Base-by-base conservation (phyloP, 257 asterid species). In the Nicotiana attenuata region DNA sequence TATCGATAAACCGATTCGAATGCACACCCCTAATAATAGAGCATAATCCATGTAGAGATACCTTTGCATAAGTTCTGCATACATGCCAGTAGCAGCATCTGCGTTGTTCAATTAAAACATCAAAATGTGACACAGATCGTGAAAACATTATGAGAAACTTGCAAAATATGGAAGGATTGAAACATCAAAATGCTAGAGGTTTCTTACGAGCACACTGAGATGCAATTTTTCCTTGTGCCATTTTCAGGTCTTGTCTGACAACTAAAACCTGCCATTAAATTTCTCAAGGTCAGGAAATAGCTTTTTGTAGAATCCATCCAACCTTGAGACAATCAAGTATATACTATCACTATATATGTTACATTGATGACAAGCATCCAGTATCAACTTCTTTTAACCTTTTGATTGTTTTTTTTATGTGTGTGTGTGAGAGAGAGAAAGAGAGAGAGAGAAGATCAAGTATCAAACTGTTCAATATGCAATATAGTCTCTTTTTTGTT, bases 141-240 rank as follows among this genome's bases (percentile, higher is more conserved):
- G 57, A 33, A 28, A 53, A 19, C n/a, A 52, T 50, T n/a, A 45
- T 59, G 77, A 29, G 84, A 53, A 78, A 50, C 81, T 24, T 59
- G 77, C 19, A 50, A 38, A 55, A 50, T 10, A 33, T 10, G 64
- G 83, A 81, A 82, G 29, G 9, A 57, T 78, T 47, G 57, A 82
- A 76, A 81, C 80, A 71, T 24, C 31, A 75, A 29, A 63, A 56
- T 83, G 52, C 80, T 33, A 71, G 31, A 4, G 53, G 77, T 81
- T 69, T 63, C 97, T 86, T 89, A 96, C 99, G 99, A 78, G 99
- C 98, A 91, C 99, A 96, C 86, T 96, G 99, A 57, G 99, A 96
- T 73, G 99, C 99, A 29, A 94, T 90, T 86, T 94, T 96, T 65
- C 99, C 98, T 8, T 92, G 81, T 82, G 98, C 97, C 98, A 96